Base-by-base conservation (phyloP, 768 basidiomycete species). In the Galerina sulciceps region DNA sequence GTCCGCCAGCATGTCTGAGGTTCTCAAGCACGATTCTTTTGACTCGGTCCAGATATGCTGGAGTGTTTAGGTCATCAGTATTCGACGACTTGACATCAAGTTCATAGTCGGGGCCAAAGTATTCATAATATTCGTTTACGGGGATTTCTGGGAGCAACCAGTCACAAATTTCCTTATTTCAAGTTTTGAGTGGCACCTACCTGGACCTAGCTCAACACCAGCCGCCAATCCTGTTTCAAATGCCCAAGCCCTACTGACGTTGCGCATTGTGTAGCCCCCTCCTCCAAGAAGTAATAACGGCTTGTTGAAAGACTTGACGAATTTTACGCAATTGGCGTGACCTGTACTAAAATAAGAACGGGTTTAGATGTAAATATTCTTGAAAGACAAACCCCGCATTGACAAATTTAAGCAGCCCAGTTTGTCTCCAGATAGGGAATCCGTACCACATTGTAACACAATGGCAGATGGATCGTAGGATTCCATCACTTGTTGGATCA, bases 141-240 rank as follows among this genome's bases (percentile, higher is more conserved):
- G 97, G 97, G 53, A 99, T 96, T 69, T 93, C 96, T 96, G 57
- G 9, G 15, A 55, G 35, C 22, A 43, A 49, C 37, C 36, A n/a
- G 8, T 43, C 51, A 31, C 4, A 31, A 31, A 31, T 5, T 31
- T 31, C 8, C 26, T 8, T 31, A 4, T 31, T 31, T 5, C 8
- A 31, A 31, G 4, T 5, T 31, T 8, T 5, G 26, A 31, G 26
- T 31, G 26, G 26, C 4, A 31, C 4, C 26, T 76, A 95, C 96
- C 87, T 65, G 87, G 81, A 17, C 87, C 89, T 13, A 99, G 84
- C 73, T 99, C 95, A 18, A 96, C 92, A 10, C 97, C 97, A 20
- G 96, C 95, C n/a, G 97, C 97, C 42, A 99, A 75, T 20, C 97
- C 97, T 2, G 97, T 99, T 76, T 99, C 97, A 67, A 87, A 99